Evolutionary conservation across 2,329 filamentous ascomycete species (phyloP), one percentile per base, ranked within the genome.

Genomic region (Neopestalotiopsis sp.): DNA sequence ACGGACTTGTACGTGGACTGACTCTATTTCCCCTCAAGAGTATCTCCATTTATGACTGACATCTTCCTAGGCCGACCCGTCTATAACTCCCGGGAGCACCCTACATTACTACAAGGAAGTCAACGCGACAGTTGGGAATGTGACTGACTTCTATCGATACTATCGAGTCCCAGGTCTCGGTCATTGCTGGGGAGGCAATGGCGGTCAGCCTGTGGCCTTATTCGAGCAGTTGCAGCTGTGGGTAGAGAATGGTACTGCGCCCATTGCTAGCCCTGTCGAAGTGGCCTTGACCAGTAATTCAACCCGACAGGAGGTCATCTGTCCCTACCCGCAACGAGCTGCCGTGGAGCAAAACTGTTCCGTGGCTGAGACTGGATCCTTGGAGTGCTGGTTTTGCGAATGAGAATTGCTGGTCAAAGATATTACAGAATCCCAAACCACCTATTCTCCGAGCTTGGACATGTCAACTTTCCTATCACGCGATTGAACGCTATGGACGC

Each of bases 61-160:
- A 4, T 9, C 2, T n/a, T 17, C 45, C 3, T n/a, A 67, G 66
- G 69, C 68, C 42, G 74, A 75, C 52, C 65, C 62, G 10, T 34
- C 69, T 14, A 68, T 63, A 4, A 24, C 60, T 34, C n/a, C 38
- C n/a, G 34, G 34, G 5, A 34, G 13, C 12, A 63, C 60, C 14
- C 24, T 32, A 12, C n/a, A 42, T 38, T 63, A 63, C 60, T 63
- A 38, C n/a, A 13, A 40, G n/a, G 30, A 14, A 13, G 28, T 34
- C n/a, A 34, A 38, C 10, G n/a, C 34, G 4, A 59, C 57, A 30
- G 71, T 72, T n/a, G 30, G 24, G 10, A 34, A 63, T 9, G 62
- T 52, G 4, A 14, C 20, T 12, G 62, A 65, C 42, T 65, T 65
- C n/a, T 45, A 45, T 24, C 62, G 62, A 12, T 30, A 45, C 12